These are phyloP conservation scores for Fraxinus floribunda DNA, from an alignment of 305 asterid genomes.

Conservation along the genomic window DNA sequence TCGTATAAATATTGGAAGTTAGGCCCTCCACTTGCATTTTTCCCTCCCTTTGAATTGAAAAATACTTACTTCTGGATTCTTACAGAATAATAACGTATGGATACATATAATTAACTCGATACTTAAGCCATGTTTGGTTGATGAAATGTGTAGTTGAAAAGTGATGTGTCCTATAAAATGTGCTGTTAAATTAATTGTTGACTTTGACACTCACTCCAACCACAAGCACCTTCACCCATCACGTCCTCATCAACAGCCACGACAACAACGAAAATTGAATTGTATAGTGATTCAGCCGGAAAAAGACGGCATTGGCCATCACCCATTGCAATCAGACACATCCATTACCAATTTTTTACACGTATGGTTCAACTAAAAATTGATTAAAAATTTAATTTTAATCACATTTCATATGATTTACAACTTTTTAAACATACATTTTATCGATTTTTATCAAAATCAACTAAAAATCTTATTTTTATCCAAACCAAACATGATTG, in stretches of 20 bases:
- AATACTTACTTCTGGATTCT: neutral
- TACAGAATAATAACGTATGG: neutral
- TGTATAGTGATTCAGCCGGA: neutral
- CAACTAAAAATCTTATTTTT: too few relatives aligned
- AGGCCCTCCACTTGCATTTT: too few relatives aligned
- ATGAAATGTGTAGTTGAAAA: too few relatives aligned
- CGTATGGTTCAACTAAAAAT: neutral
- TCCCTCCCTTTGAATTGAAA: too few relatives aligned
- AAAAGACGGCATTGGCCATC: neutral
- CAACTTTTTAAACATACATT: neutral
- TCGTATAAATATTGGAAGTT: too few relatives aligned
- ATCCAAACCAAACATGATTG: neutral
- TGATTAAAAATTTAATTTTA: too few relatives aligned
- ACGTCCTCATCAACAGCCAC: neutral
- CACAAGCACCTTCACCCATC: neutral
- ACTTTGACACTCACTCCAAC: neutral
- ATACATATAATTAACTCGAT: too few relatives aligned
- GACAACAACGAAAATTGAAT: neutral
- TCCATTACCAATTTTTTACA: neutral
- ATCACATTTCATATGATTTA: too few relatives aligned
- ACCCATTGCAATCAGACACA: neutral
- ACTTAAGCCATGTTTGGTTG: too few relatives aligned
- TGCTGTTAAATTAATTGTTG: too few relatives aligned
- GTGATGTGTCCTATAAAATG: too few relatives aligned
- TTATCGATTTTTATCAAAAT: too few relatives aligned